phyloP scores from a whole-genome alignment of 202 grass and related monocot genomes.

The Cymbopogon flexuosus region DNA sequence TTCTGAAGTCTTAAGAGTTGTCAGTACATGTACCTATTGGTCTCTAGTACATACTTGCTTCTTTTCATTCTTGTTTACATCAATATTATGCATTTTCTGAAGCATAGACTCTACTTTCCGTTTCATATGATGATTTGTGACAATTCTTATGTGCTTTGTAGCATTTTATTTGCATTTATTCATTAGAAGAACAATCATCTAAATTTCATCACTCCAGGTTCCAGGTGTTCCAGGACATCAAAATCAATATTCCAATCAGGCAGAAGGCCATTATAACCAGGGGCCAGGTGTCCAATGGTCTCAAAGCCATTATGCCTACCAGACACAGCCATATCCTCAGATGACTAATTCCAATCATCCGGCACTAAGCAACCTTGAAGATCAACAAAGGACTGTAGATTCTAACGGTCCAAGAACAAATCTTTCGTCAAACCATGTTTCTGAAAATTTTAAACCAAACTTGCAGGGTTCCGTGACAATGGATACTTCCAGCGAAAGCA shows the following conservation, averaged over 20 bases:
- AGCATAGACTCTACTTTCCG: neutral
- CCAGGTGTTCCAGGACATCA: conserved; percentile 35
- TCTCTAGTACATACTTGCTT: neutral
- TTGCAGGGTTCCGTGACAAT: conserved; percentile 42
- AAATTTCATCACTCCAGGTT: conserved; percentile 30
- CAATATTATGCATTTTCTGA: neutral
- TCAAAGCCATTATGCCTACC: conserved; percentile 50
- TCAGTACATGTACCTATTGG: neutral
- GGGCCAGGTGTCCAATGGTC: conserved; percentile 41
- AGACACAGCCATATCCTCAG: conserved; percentile 47
- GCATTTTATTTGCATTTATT: conserved; percentile 12
- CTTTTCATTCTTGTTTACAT: neutral
- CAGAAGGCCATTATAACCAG: conserved; percentile 39
- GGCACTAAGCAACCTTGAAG: conserved; percentile 46
- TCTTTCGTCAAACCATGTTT: conserved; percentile 59
- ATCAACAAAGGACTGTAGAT: conserved; percentile 54
- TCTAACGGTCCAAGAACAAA: conserved; percentile 54
- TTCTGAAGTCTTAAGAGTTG: neutral
- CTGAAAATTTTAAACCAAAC: conserved; percentile 47
- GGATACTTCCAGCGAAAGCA: conserved; percentile 54
- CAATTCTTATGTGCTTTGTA: neutral
- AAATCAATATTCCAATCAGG: conserved; percentile 37
- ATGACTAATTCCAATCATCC: conserved; percentile 38
- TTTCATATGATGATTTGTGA: neutral
- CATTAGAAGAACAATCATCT: conserved; percentile 4